These are phyloP conservation scores for Kwoniella botswanensis DNA, from an alignment of 768 basidiomycete species.

Conservation along the genomic window DNA sequence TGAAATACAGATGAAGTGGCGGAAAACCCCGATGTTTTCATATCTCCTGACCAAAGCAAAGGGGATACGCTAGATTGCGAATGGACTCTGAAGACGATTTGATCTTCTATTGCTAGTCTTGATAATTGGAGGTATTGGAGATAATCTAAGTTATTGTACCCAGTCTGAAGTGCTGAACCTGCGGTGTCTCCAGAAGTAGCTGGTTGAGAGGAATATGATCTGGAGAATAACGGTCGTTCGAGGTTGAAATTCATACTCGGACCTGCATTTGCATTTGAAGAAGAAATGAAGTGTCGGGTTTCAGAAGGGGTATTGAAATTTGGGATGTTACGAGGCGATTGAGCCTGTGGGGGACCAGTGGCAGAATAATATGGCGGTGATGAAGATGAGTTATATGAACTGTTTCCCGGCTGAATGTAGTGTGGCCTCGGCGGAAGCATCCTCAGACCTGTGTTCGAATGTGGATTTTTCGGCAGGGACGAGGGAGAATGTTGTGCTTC, in stretches of 20 bases:
- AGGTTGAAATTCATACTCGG: neutral
- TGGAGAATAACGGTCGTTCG: neutral
- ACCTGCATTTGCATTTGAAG: neutral
- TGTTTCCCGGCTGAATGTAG: too few relatives aligned
- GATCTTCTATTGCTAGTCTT: neutral
- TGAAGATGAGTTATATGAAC: too few relatives aligned
- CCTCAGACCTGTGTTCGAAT: neutral
- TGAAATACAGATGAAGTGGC: conserved; percentile 11
- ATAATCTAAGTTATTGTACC: neutral
- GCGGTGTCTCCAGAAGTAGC: neutral
- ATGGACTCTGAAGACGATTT: conserved; percentile 34
- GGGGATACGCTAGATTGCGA: conserved; percentile 22
- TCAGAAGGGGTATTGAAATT: neutral
- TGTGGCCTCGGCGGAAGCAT: too few relatives aligned
- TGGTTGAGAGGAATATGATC: neutral
- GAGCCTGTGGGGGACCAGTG: neutral
- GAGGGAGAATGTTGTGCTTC: neutral
- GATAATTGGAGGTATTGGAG: conserved; percentile 7
- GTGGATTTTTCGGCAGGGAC: neutral
- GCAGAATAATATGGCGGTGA: too few relatives aligned
- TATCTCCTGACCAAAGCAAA: conserved; percentile 24
- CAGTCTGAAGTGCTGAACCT: neutral
- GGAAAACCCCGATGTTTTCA: conserved; percentile 30
- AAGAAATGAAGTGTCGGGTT: neutral
- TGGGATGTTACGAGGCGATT: neutral